These are phyloP conservation scores for Wallacemonas sp. DNA, from an alignment of 208 protist species.

Conservation along the genomic window DNA sequence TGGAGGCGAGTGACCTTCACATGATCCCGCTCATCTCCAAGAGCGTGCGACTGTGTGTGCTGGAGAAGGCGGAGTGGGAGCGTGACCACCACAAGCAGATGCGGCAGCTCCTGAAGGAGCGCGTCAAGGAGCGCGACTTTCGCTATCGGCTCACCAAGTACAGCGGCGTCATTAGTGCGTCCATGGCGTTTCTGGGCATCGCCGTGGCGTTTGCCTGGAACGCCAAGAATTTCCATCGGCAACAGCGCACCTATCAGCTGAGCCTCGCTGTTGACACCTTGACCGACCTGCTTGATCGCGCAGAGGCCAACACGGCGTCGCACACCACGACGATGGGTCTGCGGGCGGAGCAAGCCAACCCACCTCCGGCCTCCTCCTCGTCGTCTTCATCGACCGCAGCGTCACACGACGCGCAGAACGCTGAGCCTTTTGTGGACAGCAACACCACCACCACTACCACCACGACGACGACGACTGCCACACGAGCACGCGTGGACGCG, in stretches of 20 bases:
- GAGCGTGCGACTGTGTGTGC: slow-evolving; percentile 54
- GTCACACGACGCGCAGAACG: slow-evolving; percentile 24
- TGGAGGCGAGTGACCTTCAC: slow-evolving; percentile 74
- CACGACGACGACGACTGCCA: slow-evolving; percentile 34
- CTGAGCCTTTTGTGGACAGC: no score
- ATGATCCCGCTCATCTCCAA: slow-evolving; percentile 62
- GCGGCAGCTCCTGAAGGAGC: slow-evolving; percentile 64
- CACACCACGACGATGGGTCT: slow-evolving; percentile 8
- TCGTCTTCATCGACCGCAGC: slow-evolving; percentile 14
- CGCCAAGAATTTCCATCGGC: slow-evolving; percentile 53
- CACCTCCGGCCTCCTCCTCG: not conserved
- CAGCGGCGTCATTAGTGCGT: slow-evolving; percentile 65
- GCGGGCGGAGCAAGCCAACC: not conserved
- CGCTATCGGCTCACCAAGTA: slow-evolving; percentile 73
- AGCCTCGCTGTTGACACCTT: slow-evolving; percentile 52
- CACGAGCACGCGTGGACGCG: slow-evolving; percentile 48
- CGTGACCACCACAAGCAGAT: slow-evolving; percentile 66
- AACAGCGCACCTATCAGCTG: slow-evolving; percentile 55
- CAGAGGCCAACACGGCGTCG: not conserved
- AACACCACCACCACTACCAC: no score
- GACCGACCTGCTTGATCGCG: slow-evolving; percentile 1
- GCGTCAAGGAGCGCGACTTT: slow-evolving; percentile 68
- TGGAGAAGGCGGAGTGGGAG: slow-evolving; percentile 74
- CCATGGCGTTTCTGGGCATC: slow-evolving; percentile 64
- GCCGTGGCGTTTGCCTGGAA: slow-evolving; percentile 68